Conservation (phyloP, 2,329 filamentous ascomycete species). For the Xylaria polymorpha region DNA sequence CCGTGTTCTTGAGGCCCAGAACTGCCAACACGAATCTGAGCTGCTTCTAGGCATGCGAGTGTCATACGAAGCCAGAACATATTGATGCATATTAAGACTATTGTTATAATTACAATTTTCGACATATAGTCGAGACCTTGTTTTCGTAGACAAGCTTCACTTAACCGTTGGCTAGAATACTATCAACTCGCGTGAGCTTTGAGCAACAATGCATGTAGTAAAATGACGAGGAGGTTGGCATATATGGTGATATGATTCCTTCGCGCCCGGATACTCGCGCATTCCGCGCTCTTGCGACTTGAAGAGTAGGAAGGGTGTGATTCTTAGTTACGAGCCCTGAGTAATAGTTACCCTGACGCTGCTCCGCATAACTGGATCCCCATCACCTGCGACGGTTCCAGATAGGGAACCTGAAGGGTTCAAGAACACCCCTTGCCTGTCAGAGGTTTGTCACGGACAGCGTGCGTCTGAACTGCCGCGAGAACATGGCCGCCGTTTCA, state of each 20-base stretch:
- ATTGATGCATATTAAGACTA: not conserved
- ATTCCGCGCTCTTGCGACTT: conserved; percentile 31
- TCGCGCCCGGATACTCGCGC: conserved; percentile 22
- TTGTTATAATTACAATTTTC: not conserved
- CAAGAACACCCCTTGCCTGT: conserved; percentile 10
- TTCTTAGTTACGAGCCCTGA: conserved; percentile 11
- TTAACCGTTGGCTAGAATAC: not conserved
- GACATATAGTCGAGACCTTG: not conserved
- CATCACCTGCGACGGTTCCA: conserved; percentile 34
- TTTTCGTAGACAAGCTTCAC: conserved; percentile 1
- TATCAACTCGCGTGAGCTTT: not conserved
- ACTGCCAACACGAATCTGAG: not conserved
- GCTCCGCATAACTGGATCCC: conserved; percentile 26
- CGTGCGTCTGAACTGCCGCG: conserved; percentile 25
- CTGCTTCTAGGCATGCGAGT: not conserved
- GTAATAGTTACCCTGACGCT: conserved; percentile 18
- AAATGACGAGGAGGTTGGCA: not conserved
- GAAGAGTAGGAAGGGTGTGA: conserved; percentile 32
- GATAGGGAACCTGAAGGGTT: conserved; percentile 5
- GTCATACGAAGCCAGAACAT: not conserved
- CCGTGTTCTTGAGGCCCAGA: not conserved
- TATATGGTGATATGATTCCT: conserved; percentile 6
- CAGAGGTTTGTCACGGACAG: conserved; percentile 15
- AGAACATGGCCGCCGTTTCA: conserved; percentile 25
- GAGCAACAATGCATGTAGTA: conserved; percentile 15